These are phyloP conservation scores for Colletotrichum scovillei DNA, from an alignment of 2,329 filamentous ascomycete species.

Conservation along the genomic window DNA sequence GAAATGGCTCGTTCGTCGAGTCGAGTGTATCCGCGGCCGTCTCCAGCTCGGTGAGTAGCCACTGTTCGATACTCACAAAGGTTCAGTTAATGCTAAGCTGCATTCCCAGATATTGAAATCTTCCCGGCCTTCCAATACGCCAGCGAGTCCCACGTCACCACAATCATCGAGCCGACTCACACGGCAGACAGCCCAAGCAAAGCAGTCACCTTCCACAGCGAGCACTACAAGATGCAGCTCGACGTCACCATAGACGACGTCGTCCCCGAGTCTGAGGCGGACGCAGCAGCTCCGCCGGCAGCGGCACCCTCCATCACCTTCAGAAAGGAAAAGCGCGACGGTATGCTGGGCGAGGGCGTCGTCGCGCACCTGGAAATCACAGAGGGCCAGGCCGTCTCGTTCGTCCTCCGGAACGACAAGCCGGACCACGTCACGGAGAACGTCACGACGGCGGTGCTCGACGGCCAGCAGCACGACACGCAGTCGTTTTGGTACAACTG, in stretches of 20 bases:
- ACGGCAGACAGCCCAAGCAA: conserved; percentile 61
- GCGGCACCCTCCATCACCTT: conserved; percentile 64
- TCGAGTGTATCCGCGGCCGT: conserved; percentile 77
- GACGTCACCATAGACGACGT: conserved; percentile 75
- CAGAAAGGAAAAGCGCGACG: conserved; percentile 60
- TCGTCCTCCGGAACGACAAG: conserved; percentile 74
- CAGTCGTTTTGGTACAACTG: conserved; percentile 80
- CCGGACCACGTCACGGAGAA: conserved; percentile 66
- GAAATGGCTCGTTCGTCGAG: conserved; percentile 76
- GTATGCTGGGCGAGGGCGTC: conserved; percentile 71
- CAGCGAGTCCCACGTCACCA: conserved; percentile 69
- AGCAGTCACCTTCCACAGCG: conserved; percentile 71
- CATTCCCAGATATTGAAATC: conserved; percentile 69
- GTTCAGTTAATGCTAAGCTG: neutral
- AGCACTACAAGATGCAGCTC: conserved; percentile 70
- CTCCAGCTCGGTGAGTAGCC: conserved; percentile 65
- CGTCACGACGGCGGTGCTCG: conserved; percentile 69
- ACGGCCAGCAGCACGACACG: conserved; percentile 75
- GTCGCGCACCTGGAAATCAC: conserved; percentile 67
- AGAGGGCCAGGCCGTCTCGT: conserved; percentile 77
- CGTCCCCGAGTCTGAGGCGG: conserved; percentile 50
- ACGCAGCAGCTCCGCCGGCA: conserved; percentile 41
- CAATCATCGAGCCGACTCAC: conserved; percentile 59
- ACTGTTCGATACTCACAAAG: too few relatives aligned
- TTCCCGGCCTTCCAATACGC: conserved; percentile 82